phyloP scores from a whole-genome alignment of 2,329 filamentous ascomycete genomes.

The Fusarium sarcochroum region DNA sequence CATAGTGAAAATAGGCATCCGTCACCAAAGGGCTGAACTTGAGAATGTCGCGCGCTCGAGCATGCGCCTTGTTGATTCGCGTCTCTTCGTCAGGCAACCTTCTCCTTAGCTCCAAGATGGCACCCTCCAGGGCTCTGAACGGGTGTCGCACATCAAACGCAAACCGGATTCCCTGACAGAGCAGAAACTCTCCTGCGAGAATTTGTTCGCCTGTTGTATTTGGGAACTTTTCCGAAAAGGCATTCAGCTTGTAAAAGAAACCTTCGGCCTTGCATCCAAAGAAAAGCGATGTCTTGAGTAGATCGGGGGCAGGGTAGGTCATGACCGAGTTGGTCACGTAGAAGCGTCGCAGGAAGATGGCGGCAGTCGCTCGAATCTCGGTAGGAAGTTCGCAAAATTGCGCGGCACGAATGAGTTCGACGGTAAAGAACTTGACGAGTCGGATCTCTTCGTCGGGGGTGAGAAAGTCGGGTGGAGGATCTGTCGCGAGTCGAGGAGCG shows the following conservation, averaged over 20 bases:
- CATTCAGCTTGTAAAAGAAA: constrained; percentile 74
- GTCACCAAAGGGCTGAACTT: constrained; percentile 87
- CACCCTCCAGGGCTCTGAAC: constrained; percentile 87
- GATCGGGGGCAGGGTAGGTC: constrained; percentile 92
- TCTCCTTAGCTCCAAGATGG: constrained; percentile 83
- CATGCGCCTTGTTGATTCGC: constrained; percentile 74
- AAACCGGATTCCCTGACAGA: constrained; percentile 93
- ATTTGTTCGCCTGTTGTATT: constrained; percentile 84
- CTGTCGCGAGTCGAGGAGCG: constrained; percentile 65
- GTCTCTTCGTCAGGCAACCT: constrained; percentile 72
- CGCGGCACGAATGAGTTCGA: constrained; percentile 70
- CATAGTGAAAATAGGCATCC: constrained; percentile 97
- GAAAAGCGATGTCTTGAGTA: constrained; percentile 92
- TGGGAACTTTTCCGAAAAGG: constrained; percentile 78
- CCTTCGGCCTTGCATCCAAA: constrained; percentile 95
- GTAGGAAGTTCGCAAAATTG: constrained; percentile 67
- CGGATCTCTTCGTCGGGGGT: constrained; percentile 86
- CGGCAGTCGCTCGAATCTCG: constrained; percentile 75
- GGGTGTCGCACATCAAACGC: constrained; percentile 95
- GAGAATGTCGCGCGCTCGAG: constrained; percentile 78
- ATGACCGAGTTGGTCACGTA: constrained; percentile 96
- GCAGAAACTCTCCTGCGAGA: constrained; percentile 90
- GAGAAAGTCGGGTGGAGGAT: constrained; percentile 79
- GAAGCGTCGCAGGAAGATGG: constrained; percentile 92
- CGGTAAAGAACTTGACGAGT: constrained; percentile 83